These are phyloP conservation scores for Xylariales sp. DNA, from an alignment of 2,329 filamentous ascomycete species.

Conservation along the genomic window DNA sequence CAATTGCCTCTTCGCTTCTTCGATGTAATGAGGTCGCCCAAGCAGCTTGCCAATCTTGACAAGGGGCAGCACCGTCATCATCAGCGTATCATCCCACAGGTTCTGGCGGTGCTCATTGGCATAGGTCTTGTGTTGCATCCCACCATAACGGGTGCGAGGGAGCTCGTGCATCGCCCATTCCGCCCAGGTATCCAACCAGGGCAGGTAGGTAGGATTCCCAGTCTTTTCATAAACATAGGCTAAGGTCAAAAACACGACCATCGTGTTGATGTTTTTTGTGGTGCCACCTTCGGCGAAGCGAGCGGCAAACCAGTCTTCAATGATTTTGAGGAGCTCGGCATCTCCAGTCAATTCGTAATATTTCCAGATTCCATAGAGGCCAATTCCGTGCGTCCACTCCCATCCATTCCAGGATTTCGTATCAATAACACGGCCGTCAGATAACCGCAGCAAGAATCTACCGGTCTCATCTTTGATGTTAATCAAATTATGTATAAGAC, in stretches of 20 bases:
- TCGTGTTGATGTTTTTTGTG: conserved; percentile 83
- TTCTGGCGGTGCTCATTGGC: conserved; percentile 66
- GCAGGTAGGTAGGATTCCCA: conserved; percentile 61
- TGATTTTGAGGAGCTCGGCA: conserved; percentile 54
- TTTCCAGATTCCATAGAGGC: conserved; percentile 77
- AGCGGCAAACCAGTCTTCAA: conserved; percentile 68
- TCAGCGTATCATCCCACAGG: conserved; percentile 81
- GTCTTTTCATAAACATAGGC: conserved; percentile 77
- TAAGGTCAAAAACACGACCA: conserved; percentile 72
- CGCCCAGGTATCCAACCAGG: conserved; percentile 77
- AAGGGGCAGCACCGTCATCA: conserved; percentile 84
- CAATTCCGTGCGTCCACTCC: conserved; percentile 81
- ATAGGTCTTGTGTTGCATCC: conserved; percentile 76
- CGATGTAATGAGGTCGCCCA: conserved; percentile 66
- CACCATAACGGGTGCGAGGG: conserved; percentile 63
- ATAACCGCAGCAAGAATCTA: conserved; percentile 65
- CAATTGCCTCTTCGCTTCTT: conserved; percentile 75
- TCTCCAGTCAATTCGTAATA: conserved; percentile 72
- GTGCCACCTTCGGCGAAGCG: conserved; percentile 68
- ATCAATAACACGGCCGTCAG: conserved; percentile 73
- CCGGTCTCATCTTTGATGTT: conserved; percentile 74
- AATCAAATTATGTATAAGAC: conserved; percentile 69
- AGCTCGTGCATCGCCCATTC: conserved; percentile 80
- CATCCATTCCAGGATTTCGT: conserved; percentile 82
- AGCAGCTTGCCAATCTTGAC: conserved; percentile 75